A percentile compares a stretch with the other conserved stretches of the same genome.
Conservation (phyloP, 1,139 yeast species). For the Yamadazyma siamensis region DNA sequence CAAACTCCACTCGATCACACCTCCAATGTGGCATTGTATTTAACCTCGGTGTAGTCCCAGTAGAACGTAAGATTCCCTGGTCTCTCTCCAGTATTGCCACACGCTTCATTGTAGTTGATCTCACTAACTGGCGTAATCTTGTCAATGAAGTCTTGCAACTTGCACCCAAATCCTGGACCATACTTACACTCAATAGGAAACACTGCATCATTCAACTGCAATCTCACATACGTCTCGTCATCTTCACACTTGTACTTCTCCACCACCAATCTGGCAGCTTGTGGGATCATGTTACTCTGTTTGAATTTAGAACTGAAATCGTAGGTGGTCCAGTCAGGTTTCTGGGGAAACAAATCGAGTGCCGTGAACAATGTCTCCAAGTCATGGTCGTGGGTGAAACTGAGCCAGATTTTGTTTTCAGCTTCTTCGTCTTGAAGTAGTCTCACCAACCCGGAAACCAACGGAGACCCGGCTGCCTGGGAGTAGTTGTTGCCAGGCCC, state of each 20-base stretch:
- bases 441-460: constrained; percentile 46
- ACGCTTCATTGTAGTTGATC: constrained; percentile 18
- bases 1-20: constrained; percentile 1
- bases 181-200: constrained; percentile 47
- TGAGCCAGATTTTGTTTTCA: constrained; percentile 34
- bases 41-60: constrained; percentile 30
- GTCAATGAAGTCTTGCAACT: constrained; percentile 34
- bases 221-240: constrained; percentile 42
- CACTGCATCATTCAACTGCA: constrained; percentile 55
- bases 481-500: constrained; percentile 51
- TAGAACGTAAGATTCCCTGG: constrained; percentile 31
- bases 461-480: constrained; percentile 43
- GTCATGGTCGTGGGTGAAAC: constrained; percentile 62
- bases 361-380: constrained; percentile 48
- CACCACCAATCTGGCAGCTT: constrained; percentile 51
- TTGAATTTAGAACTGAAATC: constrained; percentile 43
- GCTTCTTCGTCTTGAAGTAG: constrained; percentile 34
- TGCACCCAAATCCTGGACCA: constrained; percentile 62
- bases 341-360: constrained; percentile 41
- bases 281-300: constrained; percentile 50
- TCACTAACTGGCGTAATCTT: constrained; percentile 11
- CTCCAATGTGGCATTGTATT: constrained; percentile 20
- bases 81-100: constrained; percentile 27
- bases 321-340: constrained; percentile 21
- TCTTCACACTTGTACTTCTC: constrained; percentile 47